A percentile compares a stretch with the other conserved stretches of the same genome.
Conservation (phyloP, 2,329 filamentous ascomycete genomes). For the Cladosporium sp. region DNA sequence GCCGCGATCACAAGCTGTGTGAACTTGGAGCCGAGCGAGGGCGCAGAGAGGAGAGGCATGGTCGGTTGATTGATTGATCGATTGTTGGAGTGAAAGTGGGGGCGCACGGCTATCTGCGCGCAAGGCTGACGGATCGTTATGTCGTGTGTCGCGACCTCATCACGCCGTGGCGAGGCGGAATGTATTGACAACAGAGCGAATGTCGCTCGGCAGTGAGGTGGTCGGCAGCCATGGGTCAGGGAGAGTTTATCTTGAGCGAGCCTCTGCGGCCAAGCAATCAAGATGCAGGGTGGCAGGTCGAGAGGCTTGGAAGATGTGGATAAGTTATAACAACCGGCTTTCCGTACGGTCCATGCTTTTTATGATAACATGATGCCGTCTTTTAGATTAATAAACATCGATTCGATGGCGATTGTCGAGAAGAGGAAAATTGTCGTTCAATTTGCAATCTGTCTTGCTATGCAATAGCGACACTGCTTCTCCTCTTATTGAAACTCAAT, state of each 20-base stretch:
- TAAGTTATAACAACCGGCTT: neutral
- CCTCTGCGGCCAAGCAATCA: neutral
- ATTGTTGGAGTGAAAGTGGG: neutral
- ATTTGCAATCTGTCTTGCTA: neutral
- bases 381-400: neutral
- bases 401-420: neutral
- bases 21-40: slow-evolving; percentile 35
- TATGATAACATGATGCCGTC: neutral
- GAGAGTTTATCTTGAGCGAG: neutral
- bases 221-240: neutral
- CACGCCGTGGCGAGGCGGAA: neutral
- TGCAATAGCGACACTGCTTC: neutral
- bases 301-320: neutral
- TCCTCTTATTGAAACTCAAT: neutral
- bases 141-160: neutral
- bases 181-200: neutral
- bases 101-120: neutral
- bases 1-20: slow-evolving; percentile 32
- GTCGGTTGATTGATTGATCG: neutral
- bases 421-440: neutral
- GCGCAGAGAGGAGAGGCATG: slow-evolving; percentile 27
- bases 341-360: neutral
- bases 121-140: neutral
- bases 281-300: slow-evolving; percentile 4
- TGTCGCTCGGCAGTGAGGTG: neutral